Evolutionary conservation across 257 asterid species (phyloP).

Genomic region (Solanum chiquidenum): DNA sequence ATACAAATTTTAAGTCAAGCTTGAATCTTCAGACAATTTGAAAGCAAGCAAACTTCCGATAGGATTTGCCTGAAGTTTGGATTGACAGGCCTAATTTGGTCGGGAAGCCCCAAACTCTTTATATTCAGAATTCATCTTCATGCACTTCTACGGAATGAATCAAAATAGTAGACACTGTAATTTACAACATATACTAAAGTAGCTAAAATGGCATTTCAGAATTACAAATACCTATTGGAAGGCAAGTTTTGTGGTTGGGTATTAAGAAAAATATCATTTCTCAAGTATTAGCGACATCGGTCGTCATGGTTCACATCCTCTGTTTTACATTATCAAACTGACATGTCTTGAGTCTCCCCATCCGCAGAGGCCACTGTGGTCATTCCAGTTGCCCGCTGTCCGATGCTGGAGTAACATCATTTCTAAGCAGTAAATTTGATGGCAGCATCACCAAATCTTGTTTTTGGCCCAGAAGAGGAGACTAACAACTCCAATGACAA

Average conservation of each 20-base stretch:
- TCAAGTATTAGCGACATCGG: not conserved
- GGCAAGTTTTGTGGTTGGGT: not conserved
- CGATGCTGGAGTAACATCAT: not conserved
- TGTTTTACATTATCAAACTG: not conserved
- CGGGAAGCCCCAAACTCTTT: too few relatives aligned
- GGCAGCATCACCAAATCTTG: conserved; percentile 67
- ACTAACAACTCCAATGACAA: conserved; percentile 71
- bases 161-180: not conserved
- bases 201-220: not conserved
- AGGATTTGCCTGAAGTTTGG: not conserved
- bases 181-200: not conserved
- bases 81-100: not conserved
- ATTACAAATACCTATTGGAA: not conserved
- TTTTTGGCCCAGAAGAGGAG: conserved; percentile 67
- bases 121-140: not conserved
- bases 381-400: not conserved
- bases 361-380: not conserved
- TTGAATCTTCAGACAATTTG: too few relatives aligned
- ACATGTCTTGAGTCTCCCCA: not conserved
- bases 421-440: not conserved
- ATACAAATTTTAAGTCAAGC: not conserved
- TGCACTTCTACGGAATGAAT: not conserved
- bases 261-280: not conserved
- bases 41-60: too few relatives aligned
- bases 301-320: not conserved